phyloP scores from a whole-genome alignment of 345 rosid genomes.

The Toxicodendron radicans region DNA sequence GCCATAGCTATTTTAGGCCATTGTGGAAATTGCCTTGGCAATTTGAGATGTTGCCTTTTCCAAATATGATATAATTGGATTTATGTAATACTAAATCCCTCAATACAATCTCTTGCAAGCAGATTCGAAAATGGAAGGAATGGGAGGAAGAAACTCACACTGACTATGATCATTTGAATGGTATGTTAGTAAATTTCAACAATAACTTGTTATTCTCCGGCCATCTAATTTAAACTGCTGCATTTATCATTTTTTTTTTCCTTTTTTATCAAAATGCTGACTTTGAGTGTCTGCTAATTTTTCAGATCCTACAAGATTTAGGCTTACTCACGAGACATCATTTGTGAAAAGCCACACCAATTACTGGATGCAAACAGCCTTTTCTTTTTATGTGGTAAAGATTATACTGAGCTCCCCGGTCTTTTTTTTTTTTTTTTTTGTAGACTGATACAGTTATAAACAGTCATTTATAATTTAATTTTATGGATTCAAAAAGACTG shows the following conservation, averaged over 20 bases:
- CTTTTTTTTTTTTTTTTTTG: too few relatives aligned
- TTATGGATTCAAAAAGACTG: not conserved
- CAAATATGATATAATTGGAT: not conserved
- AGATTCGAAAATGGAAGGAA: constrained; percentile 90
- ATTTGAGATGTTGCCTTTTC: not conserved
- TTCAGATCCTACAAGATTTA: constrained; percentile 73
- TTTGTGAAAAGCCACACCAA: constrained; percentile 71
- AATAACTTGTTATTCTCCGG: not conserved
- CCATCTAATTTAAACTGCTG: not conserved
- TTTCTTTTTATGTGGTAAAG: constrained; percentile 68
- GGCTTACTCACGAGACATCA: constrained; percentile 95
- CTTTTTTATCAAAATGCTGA: too few relatives aligned
- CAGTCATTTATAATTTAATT: too few relatives aligned
- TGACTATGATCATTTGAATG: constrained; percentile 40
- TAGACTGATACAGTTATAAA: too few relatives aligned
- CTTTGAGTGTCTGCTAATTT: constrained; percentile 15
- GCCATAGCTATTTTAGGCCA: too few relatives aligned
- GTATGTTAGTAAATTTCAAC: constrained; percentile 23
- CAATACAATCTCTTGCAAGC: constrained; percentile 18
- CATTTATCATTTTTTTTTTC: not conserved
- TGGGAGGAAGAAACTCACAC: constrained; percentile 62
- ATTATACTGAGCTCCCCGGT: not conserved
- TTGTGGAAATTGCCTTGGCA: too few relatives aligned
- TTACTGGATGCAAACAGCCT: constrained; percentile 51
- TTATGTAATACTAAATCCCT: not conserved